Evolutionary conservation across 495 filamentous ascomycete genomes (phyloP).

Genomic region (Neurospora sp.): DNA sequence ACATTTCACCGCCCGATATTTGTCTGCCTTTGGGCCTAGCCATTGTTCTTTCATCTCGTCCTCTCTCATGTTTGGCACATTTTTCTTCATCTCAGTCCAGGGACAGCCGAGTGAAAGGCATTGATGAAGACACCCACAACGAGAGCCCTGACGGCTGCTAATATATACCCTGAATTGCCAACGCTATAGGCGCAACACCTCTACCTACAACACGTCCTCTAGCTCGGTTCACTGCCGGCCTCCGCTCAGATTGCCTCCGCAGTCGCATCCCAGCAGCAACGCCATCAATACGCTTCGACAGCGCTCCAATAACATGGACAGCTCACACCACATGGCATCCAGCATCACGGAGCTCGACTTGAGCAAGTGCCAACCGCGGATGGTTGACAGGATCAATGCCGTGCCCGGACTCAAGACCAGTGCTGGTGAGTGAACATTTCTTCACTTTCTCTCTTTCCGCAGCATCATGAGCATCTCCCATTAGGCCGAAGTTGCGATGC

Average conservation of each 20-base stretch:
- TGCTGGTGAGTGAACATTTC: conserved; percentile 30
- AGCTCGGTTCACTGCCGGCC: conserved; percentile 12
- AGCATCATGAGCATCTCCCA: neutral
- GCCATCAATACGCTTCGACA: conserved; percentile 1
- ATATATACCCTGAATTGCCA: neutral
- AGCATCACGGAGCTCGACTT: conserved; percentile 36
- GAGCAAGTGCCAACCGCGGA: conserved; percentile 30
- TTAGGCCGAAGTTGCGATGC: neutral
- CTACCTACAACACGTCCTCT: conserved; percentile 5
- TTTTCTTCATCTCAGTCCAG: conserved; percentile 10
- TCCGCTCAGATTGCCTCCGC: conserved; percentile 1
- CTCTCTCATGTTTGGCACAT: neutral
- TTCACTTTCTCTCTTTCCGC: neutral
- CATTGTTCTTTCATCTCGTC: neutral
- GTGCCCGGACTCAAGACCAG: conserved; percentile 42
- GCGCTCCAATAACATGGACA: conserved; percentile 24
- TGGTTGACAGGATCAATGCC: conserved; percentile 37
- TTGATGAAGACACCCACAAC: conserved; percentile 4
- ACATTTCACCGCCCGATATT: neutral
- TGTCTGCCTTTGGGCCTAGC: neutral
- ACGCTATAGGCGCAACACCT: neutral
- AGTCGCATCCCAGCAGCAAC: neutral
- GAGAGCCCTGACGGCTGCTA: neutral
- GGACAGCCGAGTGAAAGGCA: neutral
- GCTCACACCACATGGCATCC: conserved; percentile 17